These are phyloP conservation scores for Salvia splendens DNA, from an alignment of 257 asterid species.

Conservation along the genomic window DNA sequence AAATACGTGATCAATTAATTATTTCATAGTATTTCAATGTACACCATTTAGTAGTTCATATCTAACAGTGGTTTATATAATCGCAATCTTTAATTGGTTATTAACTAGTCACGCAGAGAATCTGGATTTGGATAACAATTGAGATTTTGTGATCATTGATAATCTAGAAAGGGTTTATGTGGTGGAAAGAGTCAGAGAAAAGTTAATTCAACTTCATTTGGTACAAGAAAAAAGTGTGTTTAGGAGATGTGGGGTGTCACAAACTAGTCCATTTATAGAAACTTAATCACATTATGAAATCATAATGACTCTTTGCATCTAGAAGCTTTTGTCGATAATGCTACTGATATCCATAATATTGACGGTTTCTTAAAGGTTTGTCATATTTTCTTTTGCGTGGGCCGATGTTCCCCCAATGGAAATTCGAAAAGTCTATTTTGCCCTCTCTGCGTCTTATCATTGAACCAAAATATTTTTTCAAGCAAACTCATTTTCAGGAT, in stretches of 20 bases:
- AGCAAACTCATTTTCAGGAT: too few relatives aligned
- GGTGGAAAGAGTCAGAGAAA: slow-evolving; percentile 16
- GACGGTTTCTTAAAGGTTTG: slow-evolving; percentile 16
- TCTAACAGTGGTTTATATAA: too few relatives aligned
- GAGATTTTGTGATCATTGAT: not conserved
- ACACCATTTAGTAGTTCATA: too few relatives aligned
- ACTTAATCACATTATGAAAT: slow-evolving; percentile 34
- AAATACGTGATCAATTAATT: too few relatives aligned
- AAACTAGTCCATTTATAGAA: slow-evolving; percentile 30
- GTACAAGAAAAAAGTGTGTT: slow-evolving; percentile 16
- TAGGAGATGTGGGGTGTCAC: slow-evolving; percentile 34
- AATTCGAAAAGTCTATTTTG: not conserved
- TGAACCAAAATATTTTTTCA: not conserved
- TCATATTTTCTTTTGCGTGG: not conserved
- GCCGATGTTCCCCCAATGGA: not conserved
- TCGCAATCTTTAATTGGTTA: not conserved
- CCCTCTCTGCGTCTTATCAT: slow-evolving; percentile 11
- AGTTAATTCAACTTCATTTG: slow-evolving; percentile 26
- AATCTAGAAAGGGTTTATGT: slow-evolving; percentile 5
- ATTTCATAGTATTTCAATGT: too few relatives aligned
- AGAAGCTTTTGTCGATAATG: slow-evolving; percentile 18
- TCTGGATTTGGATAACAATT: not conserved
- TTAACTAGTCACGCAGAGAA: not conserved
- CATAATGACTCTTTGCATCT: slow-evolving; percentile 25
- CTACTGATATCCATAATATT: not conserved